Percentiles rank a stretch among this genome's conserved stretches.
These are phyloP conservation scores for Vigna reflexopilosa DNA, from an alignment of 306 rosid species.

Conservation along the genomic window DNA sequence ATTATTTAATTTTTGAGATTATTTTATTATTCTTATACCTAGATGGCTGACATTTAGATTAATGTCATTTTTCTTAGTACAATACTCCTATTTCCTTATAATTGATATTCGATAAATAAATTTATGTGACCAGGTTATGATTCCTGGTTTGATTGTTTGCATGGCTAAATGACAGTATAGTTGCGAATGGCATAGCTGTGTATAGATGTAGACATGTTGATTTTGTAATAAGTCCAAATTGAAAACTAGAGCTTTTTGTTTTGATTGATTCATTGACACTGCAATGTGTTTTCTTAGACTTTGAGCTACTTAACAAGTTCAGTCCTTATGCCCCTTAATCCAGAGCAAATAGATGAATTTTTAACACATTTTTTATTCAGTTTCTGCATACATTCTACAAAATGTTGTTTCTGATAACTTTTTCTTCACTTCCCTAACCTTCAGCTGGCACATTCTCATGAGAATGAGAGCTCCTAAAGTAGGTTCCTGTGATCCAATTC, in stretches of 20 bases:
- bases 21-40: conserved; percentile 18
- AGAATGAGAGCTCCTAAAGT: conserved; percentile 87
- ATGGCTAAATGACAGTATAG: background rate
- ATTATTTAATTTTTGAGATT: conserved; percentile 9
- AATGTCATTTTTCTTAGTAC: conserved; percentile 22
- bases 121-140: background rate
- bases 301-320: background rate
- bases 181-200: background rate
- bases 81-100: background rate
- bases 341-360: conserved; percentile 22
- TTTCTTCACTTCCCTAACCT: conserved; percentile 40
- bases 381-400: conserved; percentile 9
- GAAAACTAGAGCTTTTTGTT: conserved; percentile 11
- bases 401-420: conserved; percentile 35
- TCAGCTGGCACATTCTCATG: conserved; percentile 95
- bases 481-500: conserved; percentile 80
- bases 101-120: background rate
- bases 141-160: conserved; percentile 15
- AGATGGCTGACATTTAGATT: conserved; percentile 28
- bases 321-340: background rate
- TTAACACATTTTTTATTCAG: background rate
- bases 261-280: background rate
- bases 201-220: background rate
- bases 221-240: conserved; percentile 12
- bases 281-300: background rate